Evolutionary conservation across 148 eudicot species (phyloP).

Genomic region (Rhododendron griersonianum): DNA sequence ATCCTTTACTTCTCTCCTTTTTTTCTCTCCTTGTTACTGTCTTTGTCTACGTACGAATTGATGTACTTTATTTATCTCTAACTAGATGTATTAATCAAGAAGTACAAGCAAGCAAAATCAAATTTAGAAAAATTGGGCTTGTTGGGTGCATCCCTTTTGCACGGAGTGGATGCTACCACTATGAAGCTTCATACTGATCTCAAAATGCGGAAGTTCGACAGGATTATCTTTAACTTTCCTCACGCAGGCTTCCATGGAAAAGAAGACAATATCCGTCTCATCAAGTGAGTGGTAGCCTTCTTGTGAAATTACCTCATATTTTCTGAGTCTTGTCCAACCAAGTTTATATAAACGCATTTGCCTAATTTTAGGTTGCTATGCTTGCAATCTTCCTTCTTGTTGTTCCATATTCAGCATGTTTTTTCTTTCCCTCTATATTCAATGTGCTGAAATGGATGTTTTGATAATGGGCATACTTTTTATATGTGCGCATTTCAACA

Average conservation of each 20-base stretch:
- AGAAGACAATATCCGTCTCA: slow-evolving; percentile 31
- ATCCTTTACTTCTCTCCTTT: neutral
- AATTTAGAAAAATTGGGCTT: slow-evolving; percentile 30
- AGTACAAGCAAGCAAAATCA: slow-evolving; percentile 38
- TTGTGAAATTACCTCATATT: neutral
- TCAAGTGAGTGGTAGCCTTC: slow-evolving; percentile 31
- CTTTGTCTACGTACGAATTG: neutral
- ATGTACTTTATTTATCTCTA: neutral
- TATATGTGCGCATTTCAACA: too few relatives aligned
- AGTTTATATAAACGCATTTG: neutral
- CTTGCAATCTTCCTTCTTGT: neutral
- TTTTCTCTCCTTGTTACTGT: neutral
- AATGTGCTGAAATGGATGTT: neutral
- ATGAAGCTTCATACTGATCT: slow-evolving; percentile 49
- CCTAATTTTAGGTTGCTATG: neutral
- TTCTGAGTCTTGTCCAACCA: neutral
- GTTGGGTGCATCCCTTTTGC: slow-evolving; percentile 39
- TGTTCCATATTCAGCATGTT: neutral
- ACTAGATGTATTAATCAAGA: slow-evolving; percentile 36
- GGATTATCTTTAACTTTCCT: slow-evolving; percentile 67
- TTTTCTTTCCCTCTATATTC: neutral
- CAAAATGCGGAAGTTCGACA: slow-evolving; percentile 43
- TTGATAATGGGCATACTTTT: neutral
- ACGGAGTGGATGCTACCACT: slow-evolving; percentile 55
- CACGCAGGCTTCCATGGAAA: slow-evolving; percentile 65